Base-by-base conservation (phyloP, 345 rosid genomes). In the Salix caprea region DNA sequence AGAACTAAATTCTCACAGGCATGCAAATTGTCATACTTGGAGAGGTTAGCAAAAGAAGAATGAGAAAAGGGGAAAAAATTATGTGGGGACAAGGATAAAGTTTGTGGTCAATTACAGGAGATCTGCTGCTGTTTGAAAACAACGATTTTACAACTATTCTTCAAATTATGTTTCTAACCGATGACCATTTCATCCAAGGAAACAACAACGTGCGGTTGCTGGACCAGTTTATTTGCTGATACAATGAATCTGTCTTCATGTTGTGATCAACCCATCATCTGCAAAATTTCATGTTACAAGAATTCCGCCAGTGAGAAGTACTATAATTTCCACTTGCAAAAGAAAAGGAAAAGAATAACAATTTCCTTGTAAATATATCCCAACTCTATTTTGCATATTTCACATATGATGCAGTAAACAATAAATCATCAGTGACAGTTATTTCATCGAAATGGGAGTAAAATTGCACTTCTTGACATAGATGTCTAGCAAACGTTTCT, bases 211-310 rank as follows among this genome's bases (percentile, higher is more conserved):
- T 30, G 3, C 19, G 12, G 19, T 70, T 36, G 36, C 72, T 65
- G 48, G 48, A 42, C 14, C 68, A 52, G 56, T 37, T 12, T n/a
- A 16, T 26, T n/a, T 62, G 56, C 21, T 3, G 19, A 39, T 6
- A 21, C 36, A 12, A 14, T 7, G 50, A 26, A 36, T 16, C 44
- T 40, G 5, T 58, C 73, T 64, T 44, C 42, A 23, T 52, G 26
- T 32, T 78, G 56, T 23, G 40, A 12, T 67, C 73, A 58, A 5
- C 72, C 46, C 77, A 78, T 73, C 81, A 78, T 78, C 81, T 78
- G 77, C 39, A 67, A 50, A 64, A 50, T 23, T 16, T 1, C 2
- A 76, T 16, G 44, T 39, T 39, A 56, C 39, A 39, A 78, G 48
- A 54, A 26, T 50, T 28, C 50, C 9, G 32, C 64, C 36, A 64